phyloP scores from a whole-genome alignment of 2,329 filamentous ascomycete species.

The Xylariomycetidae sp. region DNA sequence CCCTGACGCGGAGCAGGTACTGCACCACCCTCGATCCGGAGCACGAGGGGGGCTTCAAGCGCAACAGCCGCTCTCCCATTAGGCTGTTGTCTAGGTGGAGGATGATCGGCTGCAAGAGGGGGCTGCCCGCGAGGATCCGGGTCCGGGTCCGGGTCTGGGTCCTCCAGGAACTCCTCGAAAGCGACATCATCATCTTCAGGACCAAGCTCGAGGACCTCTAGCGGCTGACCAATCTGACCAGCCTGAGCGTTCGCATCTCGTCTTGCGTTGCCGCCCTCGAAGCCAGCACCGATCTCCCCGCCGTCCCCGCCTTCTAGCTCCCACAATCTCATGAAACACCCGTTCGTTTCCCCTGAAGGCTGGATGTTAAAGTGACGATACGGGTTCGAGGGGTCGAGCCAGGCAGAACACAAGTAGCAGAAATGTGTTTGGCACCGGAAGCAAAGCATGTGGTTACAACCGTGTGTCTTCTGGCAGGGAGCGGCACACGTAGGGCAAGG shows the following conservation, averaged over 20 bases:
- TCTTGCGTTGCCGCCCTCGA: slow-evolving; percentile 31
- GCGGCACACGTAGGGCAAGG: slow-evolving; percentile 83
- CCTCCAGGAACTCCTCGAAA: too few species aligned
- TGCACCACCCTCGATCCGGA: slow-evolving; percentile 41
- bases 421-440: slow-evolving; percentile 87
- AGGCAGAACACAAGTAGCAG: slow-evolving; percentile 89
- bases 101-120: slow-evolving; percentile 11
- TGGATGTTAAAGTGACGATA: slow-evolving; percentile 81
- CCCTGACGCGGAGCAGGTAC: slow-evolving; percentile 18
- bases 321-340: slow-evolving; percentile 84
- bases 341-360: slow-evolving; percentile 43
- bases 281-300: slow-evolving; percentile 41
- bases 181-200: too few species aligned
- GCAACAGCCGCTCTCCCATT: slow-evolving; percentile 37
- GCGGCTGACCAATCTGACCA: slow-evolving; percentile 18
- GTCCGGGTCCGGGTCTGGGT: too few species aligned
- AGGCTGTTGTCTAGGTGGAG: slow-evolving; percentile 21
- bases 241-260: slow-evolving; percentile 12
- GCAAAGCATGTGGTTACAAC: slow-evolving; percentile 97
- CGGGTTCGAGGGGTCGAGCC: slow-evolving; percentile 73
- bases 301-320: slow-evolving; percentile 80
- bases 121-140: slow-evolving; percentile 9
- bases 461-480: slow-evolving; percentile 82
- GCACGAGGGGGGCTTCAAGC: slow-evolving; percentile 50
- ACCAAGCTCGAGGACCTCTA: slow-evolving; percentile 9